A percentile compares a stretch with the other conserved stretches of the same genome.
phyloP scores from a whole-genome alignment of 148 eudicot genomes.

The Vaccinium myrtillus region DNA sequence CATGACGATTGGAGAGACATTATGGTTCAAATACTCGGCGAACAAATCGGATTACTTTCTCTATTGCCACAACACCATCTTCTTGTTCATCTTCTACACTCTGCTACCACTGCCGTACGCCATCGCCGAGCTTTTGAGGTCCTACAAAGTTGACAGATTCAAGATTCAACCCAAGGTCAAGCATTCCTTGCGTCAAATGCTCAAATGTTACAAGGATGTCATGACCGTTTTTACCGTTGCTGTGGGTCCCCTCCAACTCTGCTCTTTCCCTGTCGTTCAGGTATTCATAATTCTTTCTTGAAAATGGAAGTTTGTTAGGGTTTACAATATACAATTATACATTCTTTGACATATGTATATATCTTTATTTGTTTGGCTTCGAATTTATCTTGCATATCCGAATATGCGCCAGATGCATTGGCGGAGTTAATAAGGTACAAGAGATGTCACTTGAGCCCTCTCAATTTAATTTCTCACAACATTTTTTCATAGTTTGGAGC shows the following conservation, averaged over 20 bases:
- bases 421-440: no score
- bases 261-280: conserved; percentile 66
- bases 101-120: conserved; percentile 51
- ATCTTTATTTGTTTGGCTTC: no score
- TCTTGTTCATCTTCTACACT: conserved; percentile 53
- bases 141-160: conserved; percentile 43
- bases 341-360: no score
- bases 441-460: no score
- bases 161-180: conserved; percentile 68
- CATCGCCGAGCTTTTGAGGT: conserved; percentile 39
- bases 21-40: conserved; percentile 73
- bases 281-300: conserved; percentile 27
- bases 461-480: no score
- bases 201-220: conserved; percentile 57
- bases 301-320: no score
- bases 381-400: no score
- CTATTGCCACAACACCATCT: conserved; percentile 67
- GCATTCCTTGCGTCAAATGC: conserved; percentile 45
- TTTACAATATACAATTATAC: no score
- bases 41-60: conserved; percentile 59
- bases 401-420: no score
- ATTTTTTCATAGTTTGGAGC: no score
- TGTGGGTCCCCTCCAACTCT: conserved; percentile 73
- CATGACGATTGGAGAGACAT: conserved; percentile 48
- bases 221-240: conserved; percentile 44